Evolutionary conservation across 495 filamentous ascomycete genomes (phyloP), one percentile per base, ranked within the genome.

Genomic region (Massariosphaeria phaeospora): DNA sequence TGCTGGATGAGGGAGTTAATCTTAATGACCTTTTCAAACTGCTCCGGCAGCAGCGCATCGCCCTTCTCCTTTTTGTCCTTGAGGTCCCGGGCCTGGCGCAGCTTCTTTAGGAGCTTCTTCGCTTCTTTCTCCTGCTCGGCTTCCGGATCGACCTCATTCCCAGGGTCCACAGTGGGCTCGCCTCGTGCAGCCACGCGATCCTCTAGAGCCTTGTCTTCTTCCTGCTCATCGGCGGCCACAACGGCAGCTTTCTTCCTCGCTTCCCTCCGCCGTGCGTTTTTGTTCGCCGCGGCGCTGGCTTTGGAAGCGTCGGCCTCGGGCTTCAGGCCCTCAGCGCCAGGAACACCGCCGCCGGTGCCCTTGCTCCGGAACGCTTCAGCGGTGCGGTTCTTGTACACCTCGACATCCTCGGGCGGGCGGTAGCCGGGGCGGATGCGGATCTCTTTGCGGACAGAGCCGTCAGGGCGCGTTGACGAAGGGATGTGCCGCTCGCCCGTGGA

Each of bases 21-120:
- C 70, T 91, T 95, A 65, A 95, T 93, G 39, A 99, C 85, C 73
- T 99, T 99, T 54, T 89, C 91, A 47, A 97, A 84, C 73, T 99
- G 94, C 70, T 99, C 94, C 0, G 94, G 94, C 12, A 95, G 73
- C 56, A 99, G 69, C 0, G 76, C 73, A 57, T 85, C 84, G 21
- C 93, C 94, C 31, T 82, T 79, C 20, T 95, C 86, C 71, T 96
- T 95, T 76, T 95, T 96, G 62, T 83, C 84, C 63, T 86, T 84
- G 35, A 99, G 73, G 1, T 97, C 93, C 57, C 84, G 84, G 2
- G 93, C 93, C 67, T 97, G 94, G 52, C 86, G 81, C 31, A 99
- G 77, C 67, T 97, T 99, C 75, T 99, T 99, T 72, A 85, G 87
- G n/a, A 99, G 72, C 49, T 87, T 91, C 52, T 89, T 84, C 2